Base-by-base conservation (phyloP, 1,139 yeast genomes). In the Nematodospora anomalae region DNA sequence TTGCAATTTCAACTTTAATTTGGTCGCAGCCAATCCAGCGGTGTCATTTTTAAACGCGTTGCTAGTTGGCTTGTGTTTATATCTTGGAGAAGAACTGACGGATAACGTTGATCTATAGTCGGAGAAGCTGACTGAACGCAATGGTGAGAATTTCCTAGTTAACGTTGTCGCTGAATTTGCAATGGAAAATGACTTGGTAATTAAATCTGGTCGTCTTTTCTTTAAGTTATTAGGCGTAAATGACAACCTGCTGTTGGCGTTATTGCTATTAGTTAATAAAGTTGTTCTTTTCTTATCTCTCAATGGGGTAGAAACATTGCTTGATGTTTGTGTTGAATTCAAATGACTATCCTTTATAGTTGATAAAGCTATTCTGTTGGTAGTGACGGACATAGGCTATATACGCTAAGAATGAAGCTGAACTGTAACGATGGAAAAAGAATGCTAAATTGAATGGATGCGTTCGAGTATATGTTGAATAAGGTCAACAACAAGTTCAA, bases 1-100 rank as follows among this genome's bases (percentile, higher is more conserved):
- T 53, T 81, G 84, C 26, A 88, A 71, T 50, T 90, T 79, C 49
- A 80, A 67, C 53, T 82, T 82, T 51, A 87, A 70, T 52, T 78
- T 76, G 34, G 83, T 70, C 10, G 90, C 89, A 20, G 79, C 72
- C 43, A 61, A 55, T 25, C 58, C 62, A 10, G 63, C 64, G 26
- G 56, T 46, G 35, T 57, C 60, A 40, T 52, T 56, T 16, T 46
- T 46, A 38, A 44, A 36, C 25, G 39, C 30, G 38, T 35, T 31
- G 30, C 22, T 27, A 11, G 40, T 35, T 13, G 40, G 38, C 20
- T 23, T 21, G 12, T 31, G 29, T 23, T 27, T 30, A 16, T 26
- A 40, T 18, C 3, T 27, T 13, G 29, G 26, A 12, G 21, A 26
- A 20, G 28, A 18, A 18, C 21, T 30, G 18, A 27, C 30, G 26